Conservation (phyloP, 306 rosid genomes). For the Lupinus albus region DNA sequence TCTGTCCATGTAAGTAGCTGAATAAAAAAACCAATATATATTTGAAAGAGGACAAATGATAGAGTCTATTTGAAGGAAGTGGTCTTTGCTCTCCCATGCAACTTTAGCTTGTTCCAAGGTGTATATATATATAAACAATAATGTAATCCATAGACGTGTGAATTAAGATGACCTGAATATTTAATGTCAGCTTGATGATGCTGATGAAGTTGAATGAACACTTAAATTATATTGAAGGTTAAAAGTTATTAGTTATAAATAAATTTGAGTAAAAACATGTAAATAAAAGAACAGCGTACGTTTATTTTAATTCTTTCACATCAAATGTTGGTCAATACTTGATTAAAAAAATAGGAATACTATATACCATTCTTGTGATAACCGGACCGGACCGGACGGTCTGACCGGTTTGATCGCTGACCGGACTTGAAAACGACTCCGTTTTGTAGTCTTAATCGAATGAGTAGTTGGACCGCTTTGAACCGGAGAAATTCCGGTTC, state of each 20-base stretch:
- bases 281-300: background rate
- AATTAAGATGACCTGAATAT: constrained; percentile 13
- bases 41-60: constrained; percentile 29
- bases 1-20: constrained; percentile 9
- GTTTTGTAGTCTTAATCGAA: too few relatives aligned
- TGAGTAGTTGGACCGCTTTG: too few relatives aligned
- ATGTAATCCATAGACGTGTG: constrained; percentile 28
- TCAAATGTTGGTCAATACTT: constrained; percentile 37
- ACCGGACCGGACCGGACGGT: too few relatives aligned
- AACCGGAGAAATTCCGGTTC: too few relatives aligned
- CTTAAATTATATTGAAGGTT: constrained; percentile 33
- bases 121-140: constrained; percentile 24
- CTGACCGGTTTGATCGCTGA: too few relatives aligned
- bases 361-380: too few relatives aligned
- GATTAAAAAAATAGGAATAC: background rate
- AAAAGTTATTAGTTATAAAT: constrained; percentile 21
- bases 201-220: constrained; percentile 23
- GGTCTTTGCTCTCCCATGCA: constrained; percentile 62
- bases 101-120: constrained; percentile 54
- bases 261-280: constrained; percentile 10
- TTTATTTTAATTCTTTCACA: constrained; percentile 29
- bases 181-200: constrained; percentile 45
- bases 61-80: constrained; percentile 61
- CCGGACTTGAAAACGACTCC: too few relatives aligned
- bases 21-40: constrained; percentile 26